Percentiles rank a stretch among this genome's conserved stretches.
Evolutionary conservation across 306 rosid genomes (phyloP).

Genomic region (Arachis hypogaea): DNA sequence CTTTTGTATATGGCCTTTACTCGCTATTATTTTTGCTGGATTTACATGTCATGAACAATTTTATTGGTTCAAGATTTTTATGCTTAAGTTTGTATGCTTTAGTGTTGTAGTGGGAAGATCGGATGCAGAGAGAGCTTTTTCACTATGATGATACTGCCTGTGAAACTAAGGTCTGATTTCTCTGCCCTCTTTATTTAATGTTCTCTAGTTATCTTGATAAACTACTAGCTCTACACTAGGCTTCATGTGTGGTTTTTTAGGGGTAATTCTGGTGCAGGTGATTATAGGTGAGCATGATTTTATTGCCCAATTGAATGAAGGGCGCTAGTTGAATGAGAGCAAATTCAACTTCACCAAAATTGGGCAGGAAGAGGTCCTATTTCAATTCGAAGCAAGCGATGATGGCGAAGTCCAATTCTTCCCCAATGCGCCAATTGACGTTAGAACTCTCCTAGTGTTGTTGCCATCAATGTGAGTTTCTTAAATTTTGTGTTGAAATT

Average conservation of each 20-base stretch:
- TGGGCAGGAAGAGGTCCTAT: constrained; percentile 93
- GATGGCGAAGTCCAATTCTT: constrained; percentile 68
- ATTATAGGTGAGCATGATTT: constrained; percentile 83
- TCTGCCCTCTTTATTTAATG: not conserved
- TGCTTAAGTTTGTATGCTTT: constrained; percentile 36
- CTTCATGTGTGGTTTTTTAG: constrained; percentile 11
- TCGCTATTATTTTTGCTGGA: not conserved
- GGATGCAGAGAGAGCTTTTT: constrained; percentile 86
- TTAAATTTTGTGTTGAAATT: not conserved
- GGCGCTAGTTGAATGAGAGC: constrained; percentile 91
- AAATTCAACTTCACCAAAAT: constrained; percentile 97
- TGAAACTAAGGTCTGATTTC: constrained; percentile 75
- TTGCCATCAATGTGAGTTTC: constrained; percentile 82
- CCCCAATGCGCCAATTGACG: constrained; percentile 70
- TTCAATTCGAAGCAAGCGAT: constrained; percentile 76
- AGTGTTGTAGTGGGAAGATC: constrained; percentile 85
- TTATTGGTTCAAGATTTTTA: not conserved
- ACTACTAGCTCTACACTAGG: not conserved
- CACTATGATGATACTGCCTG: constrained; percentile 98
- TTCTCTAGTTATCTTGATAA: not conserved
- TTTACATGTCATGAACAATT: constrained; percentile 24
- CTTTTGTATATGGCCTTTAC: not conserved
- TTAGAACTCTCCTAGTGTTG: constrained; percentile 73
- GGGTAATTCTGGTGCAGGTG: constrained; percentile 53
- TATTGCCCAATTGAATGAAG: constrained; percentile 96